Conservation (phyloP, 257 asterid genomes). For the Apocynum venetum region DNA sequence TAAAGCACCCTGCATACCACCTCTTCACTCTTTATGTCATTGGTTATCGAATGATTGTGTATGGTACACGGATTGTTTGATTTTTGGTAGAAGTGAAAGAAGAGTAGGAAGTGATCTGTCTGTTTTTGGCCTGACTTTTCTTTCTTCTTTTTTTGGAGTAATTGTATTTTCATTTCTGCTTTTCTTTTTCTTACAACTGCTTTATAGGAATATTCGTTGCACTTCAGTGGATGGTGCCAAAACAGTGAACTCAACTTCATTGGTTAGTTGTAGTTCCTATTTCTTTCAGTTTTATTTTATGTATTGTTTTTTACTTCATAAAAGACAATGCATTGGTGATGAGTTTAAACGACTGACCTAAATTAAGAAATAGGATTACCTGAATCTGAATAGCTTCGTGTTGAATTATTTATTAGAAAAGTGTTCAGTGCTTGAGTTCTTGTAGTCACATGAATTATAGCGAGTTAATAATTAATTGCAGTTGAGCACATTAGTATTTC, state of each 20-base stretch:
- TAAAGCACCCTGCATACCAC: background rate
- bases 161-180: conserved; percentile 5
- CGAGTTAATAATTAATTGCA: background rate
- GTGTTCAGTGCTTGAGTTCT: background rate
- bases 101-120: background rate
- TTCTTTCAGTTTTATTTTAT: conserved; percentile 2
- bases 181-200: conserved; percentile 19
- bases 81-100: background rate
- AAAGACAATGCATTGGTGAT: background rate
- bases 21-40: background rate
- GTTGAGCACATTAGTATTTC: background rate
- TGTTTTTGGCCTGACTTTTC: background rate
- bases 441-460: background rate
- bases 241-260: conserved; percentile 40
- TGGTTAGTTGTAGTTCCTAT: conserved; percentile 38
- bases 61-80: background rate
- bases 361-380: background rate
- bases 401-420: background rate
- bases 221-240: conserved; percentile 66
- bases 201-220: conserved; percentile 46
- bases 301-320: conserved; percentile 1
- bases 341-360: background rate
- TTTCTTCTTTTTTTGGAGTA: background rate
- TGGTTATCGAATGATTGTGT: background rate
- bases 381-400: background rate